Base-by-base conservation (phyloP, 164 flowering plant species). In the Chloranthus sessilifolius region DNA sequence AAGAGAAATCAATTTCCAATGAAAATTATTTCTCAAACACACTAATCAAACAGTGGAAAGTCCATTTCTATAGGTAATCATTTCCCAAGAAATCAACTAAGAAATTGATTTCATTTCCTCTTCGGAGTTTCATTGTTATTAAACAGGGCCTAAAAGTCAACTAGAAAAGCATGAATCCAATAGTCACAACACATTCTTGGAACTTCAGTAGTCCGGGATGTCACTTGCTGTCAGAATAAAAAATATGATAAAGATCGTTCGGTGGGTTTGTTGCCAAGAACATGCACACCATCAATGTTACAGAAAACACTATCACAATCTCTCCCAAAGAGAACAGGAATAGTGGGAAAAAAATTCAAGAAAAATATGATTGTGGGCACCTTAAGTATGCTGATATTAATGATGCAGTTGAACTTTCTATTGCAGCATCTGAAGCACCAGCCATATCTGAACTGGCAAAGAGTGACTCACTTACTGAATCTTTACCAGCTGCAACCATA, bases 351-450 rank as follows among this genome's bases (percentile, higher is more conserved):
- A 51, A 24, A 34, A 30, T 28, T 63, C 51, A 57, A 50, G 58
- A 53, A 50, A 63, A 61, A 26, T 25, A 14, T 12, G 39, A 55
- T 20, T 27, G 11, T 31, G 48, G 45, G 27, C 36, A 14, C 41
- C 56, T 30, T 15, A 47, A 61, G 38, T 60, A 34, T 55, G 51
- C 55, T 53, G 77, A 77, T 47, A 42, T 72, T 5, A 20, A 41
- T 53, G 76, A 72, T 67, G 79, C 82, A 16, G 72, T 86, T 54
- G 94, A 90, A 60, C 75, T 84, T 42, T 71, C 83, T 50, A 58
- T 84, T 67, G 81, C 85, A 47, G 97, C 95, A 63, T 86, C 95
- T 39, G 97, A 90, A 65, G 94, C 97, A 43, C 53, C 84, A 50
- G 76, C 63, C 44, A 81, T 90, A 58, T 79, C 85, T 70, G 91